Evolutionary conservation across 1,139 yeast genomes (phyloP), one percentile per base, ranked within the genome.

Genomic region (Scheffersomyces insectosa): DNA sequence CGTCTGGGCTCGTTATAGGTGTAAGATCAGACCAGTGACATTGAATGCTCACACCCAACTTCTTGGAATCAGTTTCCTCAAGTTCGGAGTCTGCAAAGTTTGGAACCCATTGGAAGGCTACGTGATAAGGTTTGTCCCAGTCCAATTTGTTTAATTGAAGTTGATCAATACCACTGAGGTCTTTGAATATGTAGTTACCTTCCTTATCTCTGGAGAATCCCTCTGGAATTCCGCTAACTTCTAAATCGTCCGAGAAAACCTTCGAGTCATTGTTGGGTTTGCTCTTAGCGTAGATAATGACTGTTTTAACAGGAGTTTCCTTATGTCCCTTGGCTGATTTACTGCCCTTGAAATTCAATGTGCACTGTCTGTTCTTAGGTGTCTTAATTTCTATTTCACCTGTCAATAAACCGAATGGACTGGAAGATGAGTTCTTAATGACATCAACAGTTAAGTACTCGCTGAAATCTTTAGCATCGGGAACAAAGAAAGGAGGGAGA

Each of bases 81-180:
- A 60, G 65, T 20, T 66, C 72, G 39, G 69, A 71, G 33, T 77
- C 80, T 48, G 79, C 72, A 46, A 84, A 71, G 44, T 77, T 77
- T 4, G 95, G 95, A 35, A 86, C 70, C 96, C 96, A 88, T 56
- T 86, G 87, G 43, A 89, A 58, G 2, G 84, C 87, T 39, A 89
- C 50, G 49, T 77, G 85, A 56, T 80, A 85, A 1, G 72, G 67
- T 40, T 68, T 70, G 12, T 76, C 66, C 83, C 88, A 84, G 54
- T 77, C 73, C 30, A 85, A 66, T 57, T 85, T 87, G 59, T 85
- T 87, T 44, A 89, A 60, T 37, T 77, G 77, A 4, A 87, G 55
- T 41, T 72, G 74, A 47, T 82, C 80, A 41, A 88, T 84, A 12
- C 96, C 96, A 35, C 68, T 63, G 49, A 72, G 62, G 49, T 73